phyloP scores from a whole-genome alignment of 345 rosid genomes.

The Eucalyptus cloeziana region DNA sequence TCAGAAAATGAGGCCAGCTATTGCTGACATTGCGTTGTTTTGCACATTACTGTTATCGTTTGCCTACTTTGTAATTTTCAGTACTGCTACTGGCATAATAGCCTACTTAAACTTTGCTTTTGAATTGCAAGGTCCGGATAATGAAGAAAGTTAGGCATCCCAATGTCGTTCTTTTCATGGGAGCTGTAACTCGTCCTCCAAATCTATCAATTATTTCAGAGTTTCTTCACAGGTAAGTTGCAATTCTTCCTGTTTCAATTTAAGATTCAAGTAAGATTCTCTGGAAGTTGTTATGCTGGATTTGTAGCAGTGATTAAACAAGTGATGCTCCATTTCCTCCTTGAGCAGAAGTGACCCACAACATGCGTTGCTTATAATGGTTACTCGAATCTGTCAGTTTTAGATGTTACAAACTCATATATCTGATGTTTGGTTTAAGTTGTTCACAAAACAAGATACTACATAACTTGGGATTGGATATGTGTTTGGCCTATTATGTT shows the following conservation, averaged over 20 bases:
- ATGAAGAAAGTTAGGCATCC: conserved; percentile 90
- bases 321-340: neutral
- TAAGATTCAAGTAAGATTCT: neutral
- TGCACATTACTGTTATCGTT: neutral
- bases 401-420: neutral
- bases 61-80: neutral
- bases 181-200: conserved; percentile 90
- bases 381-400: neutral
- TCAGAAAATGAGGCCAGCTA: neutral
- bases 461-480: neutral
- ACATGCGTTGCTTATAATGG: neutral
- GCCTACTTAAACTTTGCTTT: neutral
- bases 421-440: neutral
- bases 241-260: neutral
- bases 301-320: neutral
- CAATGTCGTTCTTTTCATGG: conserved; percentile 98
- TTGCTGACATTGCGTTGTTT: neutral
- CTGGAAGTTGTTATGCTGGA: neutral
- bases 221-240: conserved; percentile 73
- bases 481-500: neutral
- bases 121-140: conserved; percentile 44
- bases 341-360: neutral
- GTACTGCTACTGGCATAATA: neutral
- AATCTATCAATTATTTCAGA: conserved; percentile 90
- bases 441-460: neutral